Percentiles rank a stretch among this genome's conserved stretches.
These are phyloP conservation scores for Tarenaya hassleriana DNA, from an alignment of 345 rosid genomes.

Conservation along the genomic window DNA sequence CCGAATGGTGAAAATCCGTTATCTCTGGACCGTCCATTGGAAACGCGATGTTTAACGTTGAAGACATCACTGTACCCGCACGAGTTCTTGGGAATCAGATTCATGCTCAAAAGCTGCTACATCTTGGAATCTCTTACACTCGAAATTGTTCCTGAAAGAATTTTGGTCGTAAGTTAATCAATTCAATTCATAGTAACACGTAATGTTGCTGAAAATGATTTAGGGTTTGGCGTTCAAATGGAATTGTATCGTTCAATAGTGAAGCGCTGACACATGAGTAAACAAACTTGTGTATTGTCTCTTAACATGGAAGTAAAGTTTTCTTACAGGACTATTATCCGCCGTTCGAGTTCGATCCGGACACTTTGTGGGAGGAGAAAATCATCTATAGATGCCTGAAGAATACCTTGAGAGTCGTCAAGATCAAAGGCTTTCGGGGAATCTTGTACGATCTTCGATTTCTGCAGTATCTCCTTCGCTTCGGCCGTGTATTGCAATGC, in stretches of 20 bases:
- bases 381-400: constrained; percentile 21
- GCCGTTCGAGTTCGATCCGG: constrained; percentile 11
- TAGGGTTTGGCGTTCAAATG: background rate
- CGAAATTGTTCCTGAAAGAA: constrained; percentile 19
- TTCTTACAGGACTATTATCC: constrained; percentile 18
- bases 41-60: constrained; percentile 31
- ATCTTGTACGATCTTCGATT: constrained; percentile 11
- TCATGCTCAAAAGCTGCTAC: constrained; percentile 36
- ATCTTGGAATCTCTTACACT: constrained; percentile 31
- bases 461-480: constrained; percentile 20
- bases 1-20: constrained; percentile 20
- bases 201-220: background rate
- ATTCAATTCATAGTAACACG: background rate
- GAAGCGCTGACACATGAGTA: too few species aligned
- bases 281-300: too few species aligned
- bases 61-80: constrained; percentile 25
- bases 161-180: constrained; percentile 25
- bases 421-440: constrained; percentile 30
- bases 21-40: constrained; percentile 4
- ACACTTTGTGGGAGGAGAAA: constrained; percentile 9
- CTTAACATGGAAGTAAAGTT: too few species aligned
- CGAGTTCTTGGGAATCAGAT: constrained; percentile 35
- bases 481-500: constrained; percentile 24
- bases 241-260: too few species aligned
- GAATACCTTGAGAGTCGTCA: constrained; percentile 30